Base-by-base conservation (phyloP, 306 rosid genomes). In the Begonia loranthoides region DNA sequence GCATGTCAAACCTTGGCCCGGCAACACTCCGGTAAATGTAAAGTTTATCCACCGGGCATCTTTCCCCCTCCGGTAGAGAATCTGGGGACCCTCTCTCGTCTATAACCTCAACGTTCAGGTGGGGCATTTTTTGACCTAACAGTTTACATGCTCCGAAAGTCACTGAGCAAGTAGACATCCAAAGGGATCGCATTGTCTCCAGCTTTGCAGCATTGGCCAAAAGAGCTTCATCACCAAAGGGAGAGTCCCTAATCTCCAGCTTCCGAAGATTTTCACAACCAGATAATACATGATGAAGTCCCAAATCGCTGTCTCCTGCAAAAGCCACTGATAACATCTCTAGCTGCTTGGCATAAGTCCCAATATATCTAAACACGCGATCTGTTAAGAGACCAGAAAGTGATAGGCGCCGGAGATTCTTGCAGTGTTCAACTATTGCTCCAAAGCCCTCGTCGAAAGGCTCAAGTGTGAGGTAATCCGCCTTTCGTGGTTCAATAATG, bases 131-230 rank as follows among this genome's bases (percentile, higher is more conserved):
- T 77, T 80, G 93, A 60, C 86, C 95, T 59, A 90, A 76, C 65
- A 80, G 76, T 67, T 86, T 90, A 74, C 99, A 90, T 54, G 99
- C 99, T 80, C 82, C 93, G 55, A 17, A 90, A 71, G 92, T 90
- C 73, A 90, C 99, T 3, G 39, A 56, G 84, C 99, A 90, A 74
- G 95, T 78, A 77, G 97, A 90, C 95, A 90, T 90, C 97, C 97
- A 90, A 90, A 90, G 97, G 97, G 99, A 86, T 90, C 99, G 99
- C 99, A 90, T 90, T 86, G 99, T 90, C 96, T 90, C 93, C 93
- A 90, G 92, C 88, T 90, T 90, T 55, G 88, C 95, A 76, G 96
- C 99, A 65, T 90, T 90, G 56, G 93, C 96, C 75, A 90, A 77
- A 56, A 90, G 99, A 60, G 99, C 94, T 66, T 90, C 86, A 52